These are phyloP conservation scores for Lactarius hatsudake DNA, from an alignment of 768 basidiomycete genomes.

Conservation along the genomic window DNA sequence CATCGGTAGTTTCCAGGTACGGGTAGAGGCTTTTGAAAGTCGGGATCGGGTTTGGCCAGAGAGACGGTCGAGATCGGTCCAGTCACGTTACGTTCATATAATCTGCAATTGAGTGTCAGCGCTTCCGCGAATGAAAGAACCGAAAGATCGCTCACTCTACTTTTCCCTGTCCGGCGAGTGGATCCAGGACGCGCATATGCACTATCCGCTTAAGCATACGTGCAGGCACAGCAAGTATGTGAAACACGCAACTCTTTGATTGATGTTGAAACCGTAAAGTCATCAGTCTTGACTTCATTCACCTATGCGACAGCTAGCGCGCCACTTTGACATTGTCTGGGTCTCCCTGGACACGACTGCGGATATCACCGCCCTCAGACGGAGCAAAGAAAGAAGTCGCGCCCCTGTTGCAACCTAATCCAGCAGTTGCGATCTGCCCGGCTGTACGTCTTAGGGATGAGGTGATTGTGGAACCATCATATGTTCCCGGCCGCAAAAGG, in stretches of 20 bases:
- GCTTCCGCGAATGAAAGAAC: neutral
- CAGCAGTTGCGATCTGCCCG: constrained; percentile 49
- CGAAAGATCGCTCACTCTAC: constrained; percentile 47
- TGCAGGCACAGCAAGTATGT: neutral
- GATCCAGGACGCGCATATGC: constrained; percentile 73
- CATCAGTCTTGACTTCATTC: neutral
- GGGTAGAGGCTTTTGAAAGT: constrained; percentile 39
- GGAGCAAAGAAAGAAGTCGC: constrained; percentile 56
- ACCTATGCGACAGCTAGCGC: neutral
- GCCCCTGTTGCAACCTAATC: constrained; percentile 59
- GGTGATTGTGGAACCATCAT: constrained; percentile 70
- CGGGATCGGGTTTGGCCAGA: constrained; percentile 51
- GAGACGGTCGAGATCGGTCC: constrained; percentile 25
- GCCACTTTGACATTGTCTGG: constrained; percentile 45
- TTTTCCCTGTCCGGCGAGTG: constrained; percentile 59
- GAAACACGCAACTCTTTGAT: neutral
- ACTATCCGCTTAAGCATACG: constrained; percentile 55
- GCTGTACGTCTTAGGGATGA: constrained; percentile 54
- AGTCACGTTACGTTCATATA: neutral
- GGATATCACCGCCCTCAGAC: constrained; percentile 52
- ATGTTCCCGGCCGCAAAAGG: constrained; percentile 41
- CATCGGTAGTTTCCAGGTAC: neutral
- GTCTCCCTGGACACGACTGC: constrained; percentile 50
- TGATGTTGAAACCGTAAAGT: neutral
- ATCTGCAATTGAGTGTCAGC: neutral